Evolutionary conservation across 1,284 basidiomycete species (phyloP).

Genomic region (Puccinia horiana): DNA sequence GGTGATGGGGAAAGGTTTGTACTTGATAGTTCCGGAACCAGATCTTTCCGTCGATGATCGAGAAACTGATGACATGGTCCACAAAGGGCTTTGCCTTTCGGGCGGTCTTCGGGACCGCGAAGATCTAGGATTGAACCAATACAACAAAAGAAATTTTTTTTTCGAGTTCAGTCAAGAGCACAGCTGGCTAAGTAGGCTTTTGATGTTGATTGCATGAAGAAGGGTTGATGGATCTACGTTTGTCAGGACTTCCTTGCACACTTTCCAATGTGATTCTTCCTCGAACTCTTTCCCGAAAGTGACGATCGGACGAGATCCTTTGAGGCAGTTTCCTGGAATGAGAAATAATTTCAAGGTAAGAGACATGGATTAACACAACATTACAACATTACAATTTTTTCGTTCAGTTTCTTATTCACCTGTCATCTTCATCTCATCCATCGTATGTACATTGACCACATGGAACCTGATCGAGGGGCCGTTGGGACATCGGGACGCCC

Average conservation of each 20-base stretch:
- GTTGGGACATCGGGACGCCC: slow-evolving; percentile 96
- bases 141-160: background rate
- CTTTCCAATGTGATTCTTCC: slow-evolving; percentile 77
- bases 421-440: slow-evolving; percentile 99
- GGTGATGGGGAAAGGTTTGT: background rate
- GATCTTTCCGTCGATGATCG: slow-evolving; percentile 90
- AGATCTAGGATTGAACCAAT: slow-evolving; percentile 67
- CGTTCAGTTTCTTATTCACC: slow-evolving; percentile 57
- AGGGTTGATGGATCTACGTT: slow-evolving; percentile 68
- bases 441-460: slow-evolving; percentile 97
- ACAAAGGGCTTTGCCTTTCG: slow-evolving; percentile 94
- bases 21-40: slow-evolving; percentile 98
- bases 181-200: background rate
- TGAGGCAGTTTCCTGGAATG: slow-evolving; percentile 78
- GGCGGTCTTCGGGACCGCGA: slow-evolving; percentile 86
- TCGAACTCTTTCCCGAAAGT: slow-evolving; percentile 93
- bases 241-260: slow-evolving; percentile 93
- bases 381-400: background rate
- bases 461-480: slow-evolving; percentile 96
- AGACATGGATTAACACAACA: background rate
- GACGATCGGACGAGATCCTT: slow-evolving; percentile 86
- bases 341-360: background rate
- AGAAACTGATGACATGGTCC: slow-evolving; percentile 95
- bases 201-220: background rate
- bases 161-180: background rate